Percentiles rank a stretch among this genome's conserved stretches.
Conservation (phyloP, 164 flowering plant species). For the Stephania japonica region DNA sequence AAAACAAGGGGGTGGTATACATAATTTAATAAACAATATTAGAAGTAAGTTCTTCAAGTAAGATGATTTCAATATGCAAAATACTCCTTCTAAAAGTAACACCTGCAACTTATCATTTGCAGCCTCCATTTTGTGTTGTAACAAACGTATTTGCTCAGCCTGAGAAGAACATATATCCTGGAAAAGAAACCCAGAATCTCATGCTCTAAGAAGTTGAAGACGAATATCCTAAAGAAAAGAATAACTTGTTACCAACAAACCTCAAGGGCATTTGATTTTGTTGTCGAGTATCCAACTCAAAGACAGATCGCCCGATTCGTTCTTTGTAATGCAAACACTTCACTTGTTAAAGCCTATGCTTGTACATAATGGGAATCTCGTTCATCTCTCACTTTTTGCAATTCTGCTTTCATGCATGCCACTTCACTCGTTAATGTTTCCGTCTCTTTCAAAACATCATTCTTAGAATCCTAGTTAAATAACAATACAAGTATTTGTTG, state of each 20-base stretch:
- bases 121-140: slow-evolving; percentile 52
- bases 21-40: neutral
- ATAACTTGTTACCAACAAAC: slow-evolving; percentile 27
- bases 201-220: neutral
- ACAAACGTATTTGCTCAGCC: slow-evolving; percentile 35
- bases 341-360: slow-evolving; percentile 34
- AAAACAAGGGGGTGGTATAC: neutral
- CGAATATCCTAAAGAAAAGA: neutral
- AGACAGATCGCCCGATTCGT: slow-evolving; percentile 41
- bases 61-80: neutral
- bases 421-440: slow-evolving; percentile 42
- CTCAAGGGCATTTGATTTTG: slow-evolving; percentile 50
- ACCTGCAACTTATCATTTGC: slow-evolving; percentile 73
- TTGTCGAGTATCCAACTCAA: slow-evolving; percentile 41
- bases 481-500: neutral
- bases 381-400: slow-evolving; percentile 59
- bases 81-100: slow-evolving; percentile 3
- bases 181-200: slow-evolving; percentile 7
- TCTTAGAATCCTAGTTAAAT: slow-evolving; percentile 39
- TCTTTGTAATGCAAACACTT: slow-evolving; percentile 42
- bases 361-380: slow-evolving; percentile 42
- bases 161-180: slow-evolving; percentile 66
- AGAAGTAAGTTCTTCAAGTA: neutral
- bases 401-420: slow-evolving; percentile 34
- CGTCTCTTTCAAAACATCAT: slow-evolving; percentile 47